phyloP scores from a whole-genome alignment of 129 eudicot genomes.

The Gnaphalium uliginosum region DNA sequence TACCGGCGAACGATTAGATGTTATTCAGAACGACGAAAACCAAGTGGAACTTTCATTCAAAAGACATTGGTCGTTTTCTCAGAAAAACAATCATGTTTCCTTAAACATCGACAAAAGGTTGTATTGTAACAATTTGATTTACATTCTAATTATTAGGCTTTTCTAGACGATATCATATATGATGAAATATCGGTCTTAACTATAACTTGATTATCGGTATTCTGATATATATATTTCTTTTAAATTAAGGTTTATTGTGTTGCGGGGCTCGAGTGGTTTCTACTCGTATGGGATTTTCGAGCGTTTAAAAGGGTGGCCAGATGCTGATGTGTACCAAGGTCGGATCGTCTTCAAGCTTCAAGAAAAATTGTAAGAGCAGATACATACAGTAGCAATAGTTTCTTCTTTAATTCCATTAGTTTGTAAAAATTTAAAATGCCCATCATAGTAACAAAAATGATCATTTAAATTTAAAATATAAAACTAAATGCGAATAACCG shows the following conservation, averaged over 20 bases:
- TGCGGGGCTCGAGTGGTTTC: conserved; percentile 64
- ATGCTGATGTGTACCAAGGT: conserved; percentile 39
- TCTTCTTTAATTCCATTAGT: too few species aligned
- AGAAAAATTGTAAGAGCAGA: conserved; percentile 34
- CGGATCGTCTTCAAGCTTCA: conserved; percentile 60
- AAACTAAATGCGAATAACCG: too few species aligned
- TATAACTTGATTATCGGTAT: background rate
- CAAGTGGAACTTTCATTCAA: conserved; percentile 44
- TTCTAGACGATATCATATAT: too few species aligned
- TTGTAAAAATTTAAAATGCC: too few species aligned
- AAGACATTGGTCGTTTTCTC: conserved; percentile 31
- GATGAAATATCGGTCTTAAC: too few species aligned
- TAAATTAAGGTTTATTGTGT: conserved; percentile 48
- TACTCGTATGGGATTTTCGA: conserved; percentile 62
- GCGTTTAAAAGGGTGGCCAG: conserved; percentile 64
- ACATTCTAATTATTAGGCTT: too few species aligned
- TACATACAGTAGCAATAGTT: too few species aligned
- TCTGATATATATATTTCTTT: background rate
- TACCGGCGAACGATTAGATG: conserved; percentile 27
- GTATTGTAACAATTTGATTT: background rate
- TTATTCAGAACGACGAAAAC: conserved; percentile 31
- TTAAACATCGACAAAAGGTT: conserved; percentile 46
- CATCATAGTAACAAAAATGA: too few species aligned
- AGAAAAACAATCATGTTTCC: conserved; percentile 24
- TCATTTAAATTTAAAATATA: too few species aligned